Percentiles rank a stretch among this genome's conserved stretches.
phyloP scores from a whole-genome alignment of 75 land plant genomes.

The Selaginella tamariscina region DNA sequence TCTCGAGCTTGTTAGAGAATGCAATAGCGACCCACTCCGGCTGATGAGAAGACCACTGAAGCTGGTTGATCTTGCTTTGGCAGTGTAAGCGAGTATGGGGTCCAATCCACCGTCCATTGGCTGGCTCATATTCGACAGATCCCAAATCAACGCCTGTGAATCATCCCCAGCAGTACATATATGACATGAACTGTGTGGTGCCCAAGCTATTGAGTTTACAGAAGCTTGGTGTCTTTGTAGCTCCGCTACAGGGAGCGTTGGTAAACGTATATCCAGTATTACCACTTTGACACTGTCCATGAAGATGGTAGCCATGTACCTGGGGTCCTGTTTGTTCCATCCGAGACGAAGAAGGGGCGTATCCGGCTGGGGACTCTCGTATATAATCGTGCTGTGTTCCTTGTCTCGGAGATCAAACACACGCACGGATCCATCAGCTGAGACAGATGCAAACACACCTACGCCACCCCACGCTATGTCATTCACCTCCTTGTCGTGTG shows the following conservation, averaged over 20 bases:
- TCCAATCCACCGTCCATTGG: neutral
- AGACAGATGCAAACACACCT: conserved; percentile 86
- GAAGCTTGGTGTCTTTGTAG: conserved; percentile 72
- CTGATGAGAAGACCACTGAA: neutral
- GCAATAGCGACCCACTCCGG: neutral
- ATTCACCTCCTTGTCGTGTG: conserved; percentile 94
- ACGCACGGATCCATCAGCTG: conserved; percentile 85
- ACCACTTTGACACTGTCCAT: neutral
- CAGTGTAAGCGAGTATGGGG: neutral
- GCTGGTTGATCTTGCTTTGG: neutral
- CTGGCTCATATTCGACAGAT: conserved; percentile 8
- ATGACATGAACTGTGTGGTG: conserved; percentile 74
- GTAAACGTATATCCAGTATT: conserved; percentile 29
- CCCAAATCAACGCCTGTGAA: conserved; percentile 11
- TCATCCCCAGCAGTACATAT: conserved; percentile 91
- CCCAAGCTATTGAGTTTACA: conserved; percentile 92
- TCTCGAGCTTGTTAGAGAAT: neutral
- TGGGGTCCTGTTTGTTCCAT: conserved; percentile 84
- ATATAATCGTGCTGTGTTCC: conserved; percentile 89
- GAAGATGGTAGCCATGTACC: conserved; percentile 63
- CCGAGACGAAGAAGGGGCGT: conserved; percentile 70
- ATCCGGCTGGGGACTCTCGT: conserved; percentile 81
- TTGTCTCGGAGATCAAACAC: conserved; percentile 85
- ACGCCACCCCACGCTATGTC: conserved; percentile 96
- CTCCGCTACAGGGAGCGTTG: conserved; percentile 80